These are phyloP conservation scores for Colletotrichum liriopes DNA, from an alignment of 2,329 filamentous ascomycete genomes.

Conservation along the genomic window DNA sequence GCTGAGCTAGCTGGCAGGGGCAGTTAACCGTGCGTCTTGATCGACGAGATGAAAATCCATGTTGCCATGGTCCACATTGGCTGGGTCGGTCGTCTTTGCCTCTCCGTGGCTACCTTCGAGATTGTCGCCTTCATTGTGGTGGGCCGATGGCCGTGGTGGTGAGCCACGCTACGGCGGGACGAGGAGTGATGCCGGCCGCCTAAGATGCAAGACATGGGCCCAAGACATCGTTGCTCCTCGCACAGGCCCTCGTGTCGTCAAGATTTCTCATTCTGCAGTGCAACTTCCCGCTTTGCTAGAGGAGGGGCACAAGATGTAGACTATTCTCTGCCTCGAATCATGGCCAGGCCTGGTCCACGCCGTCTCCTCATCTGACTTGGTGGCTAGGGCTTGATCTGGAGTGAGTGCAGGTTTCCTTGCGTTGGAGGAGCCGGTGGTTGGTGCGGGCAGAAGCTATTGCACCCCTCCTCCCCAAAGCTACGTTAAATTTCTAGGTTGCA, in stretches of 20 bases:
- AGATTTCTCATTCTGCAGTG: slow-evolving; percentile 4
- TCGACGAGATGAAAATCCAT: slow-evolving; percentile 26
- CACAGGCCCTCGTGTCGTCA: slow-evolving; percentile 7
- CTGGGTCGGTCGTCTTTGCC: background rate
- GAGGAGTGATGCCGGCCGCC: background rate
- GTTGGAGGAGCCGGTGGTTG: background rate
- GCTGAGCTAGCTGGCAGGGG: slow-evolving; percentile 8
- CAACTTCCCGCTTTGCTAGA: slow-evolving; percentile 1
- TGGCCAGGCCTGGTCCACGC: slow-evolving; percentile 1
- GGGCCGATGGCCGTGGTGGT: background rate
- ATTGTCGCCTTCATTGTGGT: background rate
- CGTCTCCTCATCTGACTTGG: background rate
- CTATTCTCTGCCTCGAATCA: background rate
- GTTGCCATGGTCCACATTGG: slow-evolving; percentile 6
- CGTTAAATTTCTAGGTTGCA: background rate
- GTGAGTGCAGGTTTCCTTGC: background rate
- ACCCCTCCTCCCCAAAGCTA: background rate
- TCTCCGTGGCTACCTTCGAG: background rate
- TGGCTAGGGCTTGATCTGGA: slow-evolving; percentile 5
- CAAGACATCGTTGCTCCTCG: slow-evolving; percentile 14
- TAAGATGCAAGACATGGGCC: slow-evolving; percentile 13
- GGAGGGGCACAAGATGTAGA: background rate
- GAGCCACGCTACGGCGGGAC: background rate
- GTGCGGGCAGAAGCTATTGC: background rate
- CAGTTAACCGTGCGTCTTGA: slow-evolving; percentile 31